Base-by-base conservation (phyloP, 83 land plant species). In the Isoetes engelmannii region DNA sequence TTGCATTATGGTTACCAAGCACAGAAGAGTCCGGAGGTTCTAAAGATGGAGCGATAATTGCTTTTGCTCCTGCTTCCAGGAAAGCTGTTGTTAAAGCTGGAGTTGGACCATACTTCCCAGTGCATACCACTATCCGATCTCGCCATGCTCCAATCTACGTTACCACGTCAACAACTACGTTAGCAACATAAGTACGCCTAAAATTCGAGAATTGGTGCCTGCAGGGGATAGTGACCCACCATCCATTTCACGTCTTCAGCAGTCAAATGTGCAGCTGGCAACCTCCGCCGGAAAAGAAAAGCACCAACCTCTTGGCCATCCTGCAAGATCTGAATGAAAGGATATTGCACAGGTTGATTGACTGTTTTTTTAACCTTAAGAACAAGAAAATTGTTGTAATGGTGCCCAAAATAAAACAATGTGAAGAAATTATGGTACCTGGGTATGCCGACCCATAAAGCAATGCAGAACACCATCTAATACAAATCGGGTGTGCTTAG, bases 301-400 rank as follows among this genome's bases (percentile, higher is more conserved):
- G 99, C 87, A 44, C 89, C 94, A 72, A 96, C 91, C 75, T 96
- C 95, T 73, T 85, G 89, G 62, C 92, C 92, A 83, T 96, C 99
- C 60, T 85, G 84, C 87, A 96, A 82, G 45, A 96, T 92, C 99
- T 95, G 72, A 64, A 70, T 1, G 59, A 42, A 20, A 13, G 48
- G 50, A 63, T 51, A 15, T 51, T 12, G 15, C 54, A 15, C 54
- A 12, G 12, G 37, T 28, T 28, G 37, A 28, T 28, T 28, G 37
- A 28, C 37, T 28, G 1, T 28, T 28, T n/a, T 28, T 28, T 28
- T 28, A 28, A 28, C 37, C 37, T 28, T 28, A 28, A 28, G 37
- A 28, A 2, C 37, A 28, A 28, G 37, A 28, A 28, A 28, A 28
- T 28, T 28, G 37, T 28, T 28, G 37, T 28, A 28, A 28, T 28